Evolutionary conservation across 177 flowering plant species (phyloP).

Genomic region (Vitis hybrid): DNA sequence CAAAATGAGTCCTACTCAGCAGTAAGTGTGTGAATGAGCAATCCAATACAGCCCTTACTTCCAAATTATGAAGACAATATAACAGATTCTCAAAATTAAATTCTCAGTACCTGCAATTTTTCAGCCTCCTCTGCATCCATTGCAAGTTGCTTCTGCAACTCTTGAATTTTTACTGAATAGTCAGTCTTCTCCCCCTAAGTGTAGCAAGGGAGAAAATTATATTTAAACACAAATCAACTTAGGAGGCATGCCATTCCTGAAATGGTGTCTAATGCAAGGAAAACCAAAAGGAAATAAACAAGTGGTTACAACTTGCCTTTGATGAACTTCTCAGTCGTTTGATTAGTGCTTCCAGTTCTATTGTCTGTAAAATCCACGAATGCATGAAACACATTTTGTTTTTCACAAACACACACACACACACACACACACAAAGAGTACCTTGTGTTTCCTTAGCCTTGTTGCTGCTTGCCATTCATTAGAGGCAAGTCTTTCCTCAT

Average conservation of each 20-base stretch:
- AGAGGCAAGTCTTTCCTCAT: constrained; percentile 85
- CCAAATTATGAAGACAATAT: neutral
- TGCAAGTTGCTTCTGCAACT: constrained; percentile 87
- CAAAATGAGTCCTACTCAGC: no score
- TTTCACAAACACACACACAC: neutral
- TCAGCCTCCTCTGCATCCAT: constrained; percentile 89
- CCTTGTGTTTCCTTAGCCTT: constrained; percentile 92
- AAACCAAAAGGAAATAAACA: neutral
- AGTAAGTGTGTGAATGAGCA: neutral
- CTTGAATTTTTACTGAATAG: constrained; percentile 81
- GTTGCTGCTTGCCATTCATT: constrained; percentile 96
- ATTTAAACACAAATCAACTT: neutral
- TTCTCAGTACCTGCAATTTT: constrained; percentile 63
- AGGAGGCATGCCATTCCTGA: neutral
- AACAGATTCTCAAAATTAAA: neutral
- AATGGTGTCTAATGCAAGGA: neutral
- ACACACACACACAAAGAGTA: constrained; percentile 15
- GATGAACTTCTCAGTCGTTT: constrained; percentile 62
- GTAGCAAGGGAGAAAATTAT: constrained; percentile 6
- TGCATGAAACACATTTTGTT: no score
- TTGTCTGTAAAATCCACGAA: constrained; percentile 46
- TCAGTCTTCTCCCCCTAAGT: constrained; percentile 77
- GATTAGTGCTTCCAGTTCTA: constrained; percentile 81
- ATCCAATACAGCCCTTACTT: neutral
- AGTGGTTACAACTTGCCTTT: constrained; percentile 48